Evolutionary conservation across 345 rosid genomes (phyloP).

Genomic region (Salix suchowensis): DNA sequence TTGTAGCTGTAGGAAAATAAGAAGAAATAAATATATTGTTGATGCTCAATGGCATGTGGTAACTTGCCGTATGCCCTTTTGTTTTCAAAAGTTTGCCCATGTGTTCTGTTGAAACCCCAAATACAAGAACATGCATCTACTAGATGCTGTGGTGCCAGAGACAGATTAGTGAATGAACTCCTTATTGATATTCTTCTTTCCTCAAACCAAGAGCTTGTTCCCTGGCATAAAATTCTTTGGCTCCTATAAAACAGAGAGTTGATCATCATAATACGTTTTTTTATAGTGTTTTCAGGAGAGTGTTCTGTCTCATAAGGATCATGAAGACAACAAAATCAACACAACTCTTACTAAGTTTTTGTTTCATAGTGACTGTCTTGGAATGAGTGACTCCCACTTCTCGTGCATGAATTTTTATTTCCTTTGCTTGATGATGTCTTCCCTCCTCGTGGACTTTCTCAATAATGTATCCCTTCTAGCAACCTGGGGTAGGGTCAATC

Average conservation of each 20-base stretch:
- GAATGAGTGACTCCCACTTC: neutral
- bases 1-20: neutral
- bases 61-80: neutral
- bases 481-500: neutral
- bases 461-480: neutral
- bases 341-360: neutral
- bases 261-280: neutral
- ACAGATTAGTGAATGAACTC: neutral
- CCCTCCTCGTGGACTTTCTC: neutral
- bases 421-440: neutral
- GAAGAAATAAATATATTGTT: neutral
- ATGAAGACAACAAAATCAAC: neutral
- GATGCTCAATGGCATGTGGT: neutral
- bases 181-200: neutral
- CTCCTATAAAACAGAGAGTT: neutral
- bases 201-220: neutral
- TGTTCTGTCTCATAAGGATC: neutral
- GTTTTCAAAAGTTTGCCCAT: neutral
- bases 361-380: neutral
- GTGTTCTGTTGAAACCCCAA: neutral
- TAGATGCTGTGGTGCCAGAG: neutral
- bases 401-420: neutral
- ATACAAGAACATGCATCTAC: neutral
- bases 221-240: neutral
- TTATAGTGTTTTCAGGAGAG: neutral